Percentiles rank a stretch among this genome's conserved stretches.
These are phyloP conservation scores for Nemania sp. DNA, from an alignment of 2,329 filamentous ascomycete genomes.

Conservation along the genomic window DNA sequence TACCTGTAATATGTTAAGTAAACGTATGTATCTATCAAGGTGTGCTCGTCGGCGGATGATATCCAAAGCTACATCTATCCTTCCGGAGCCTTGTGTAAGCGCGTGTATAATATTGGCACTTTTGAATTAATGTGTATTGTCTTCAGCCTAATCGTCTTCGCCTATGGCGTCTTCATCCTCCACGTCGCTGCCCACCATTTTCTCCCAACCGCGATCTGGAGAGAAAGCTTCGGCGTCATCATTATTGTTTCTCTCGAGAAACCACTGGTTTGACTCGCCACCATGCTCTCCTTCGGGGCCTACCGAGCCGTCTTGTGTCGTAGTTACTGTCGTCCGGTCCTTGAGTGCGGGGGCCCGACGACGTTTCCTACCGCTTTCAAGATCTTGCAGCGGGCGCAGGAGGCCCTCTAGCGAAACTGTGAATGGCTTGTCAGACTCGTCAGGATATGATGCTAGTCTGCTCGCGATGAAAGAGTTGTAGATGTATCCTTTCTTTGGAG, in stretches of 20 bases:
- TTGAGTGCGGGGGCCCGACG: slow-evolving; percentile 20
- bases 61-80: neutral
- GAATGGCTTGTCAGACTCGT: slow-evolving; percentile 34
- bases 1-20: too few relatives aligned
- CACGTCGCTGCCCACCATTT: slow-evolving; percentile 26
- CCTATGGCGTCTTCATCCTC: slow-evolving; percentile 38
- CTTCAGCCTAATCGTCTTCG: slow-evolving; percentile 30
- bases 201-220: slow-evolving; percentile 16
- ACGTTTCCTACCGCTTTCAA: slow-evolving; percentile 29
- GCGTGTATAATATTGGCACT: neutral
- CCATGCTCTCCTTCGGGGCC: slow-evolving; percentile 14
- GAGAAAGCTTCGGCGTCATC: slow-evolving; percentile 32
- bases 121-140: too few relatives aligned
- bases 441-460: slow-evolving; percentile 35
- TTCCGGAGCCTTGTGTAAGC: neutral
- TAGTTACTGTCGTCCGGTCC: slow-evolving; percentile 9
- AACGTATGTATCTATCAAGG: neutral
- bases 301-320: slow-evolving; percentile 8
- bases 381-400: slow-evolving; percentile 38
- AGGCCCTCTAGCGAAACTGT: slow-evolving; percentile 36
- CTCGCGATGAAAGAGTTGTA: slow-evolving; percentile 47
- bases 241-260: slow-evolving; percentile 34
- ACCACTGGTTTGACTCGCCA: slow-evolving; percentile 17
- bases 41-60: neutral
- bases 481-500: slow-evolving; percentile 44